phyloP scores from a whole-genome alignment of 2,329 filamentous ascomycete species.

The Alternaria panax region DNA sequence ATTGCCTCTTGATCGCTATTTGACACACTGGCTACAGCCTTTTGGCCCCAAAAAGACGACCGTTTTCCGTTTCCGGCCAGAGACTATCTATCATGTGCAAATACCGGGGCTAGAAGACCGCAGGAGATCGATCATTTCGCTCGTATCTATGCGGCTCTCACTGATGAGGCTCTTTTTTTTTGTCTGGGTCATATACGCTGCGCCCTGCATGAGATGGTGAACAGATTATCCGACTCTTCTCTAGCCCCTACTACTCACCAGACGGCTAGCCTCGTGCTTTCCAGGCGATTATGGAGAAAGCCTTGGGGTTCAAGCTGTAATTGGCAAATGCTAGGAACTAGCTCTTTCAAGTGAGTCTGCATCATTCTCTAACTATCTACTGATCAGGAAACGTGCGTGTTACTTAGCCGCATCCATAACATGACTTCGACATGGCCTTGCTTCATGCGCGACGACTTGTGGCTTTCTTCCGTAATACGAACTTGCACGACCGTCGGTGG shows the following conservation, averaged over 20 bases:
- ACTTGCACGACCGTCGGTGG: not conserved
- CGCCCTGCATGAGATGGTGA: slow-evolving; percentile 2
- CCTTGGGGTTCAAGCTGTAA: not conserved
- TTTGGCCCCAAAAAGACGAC: not conserved
- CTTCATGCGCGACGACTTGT: not conserved
- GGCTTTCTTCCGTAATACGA: not conserved
- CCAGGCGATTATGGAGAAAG: not conserved
- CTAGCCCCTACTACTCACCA: not conserved
- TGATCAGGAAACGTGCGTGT: not conserved
- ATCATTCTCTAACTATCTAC: not conserved
- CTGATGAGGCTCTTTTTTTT: not conserved
- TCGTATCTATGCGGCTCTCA: not conserved
- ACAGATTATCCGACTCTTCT: not conserved
- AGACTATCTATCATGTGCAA: not conserved
- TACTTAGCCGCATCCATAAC: not conserved
- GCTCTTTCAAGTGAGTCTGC: not conserved
- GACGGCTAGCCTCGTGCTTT: not conserved
- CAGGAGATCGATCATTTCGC: not conserved
- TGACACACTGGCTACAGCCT: not conserved
- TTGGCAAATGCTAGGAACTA: not conserved
- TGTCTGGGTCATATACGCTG: not conserved
- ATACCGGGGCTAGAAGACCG: not conserved
- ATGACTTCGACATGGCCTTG: not conserved
- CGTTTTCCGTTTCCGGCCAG: slow-evolving; percentile 1
- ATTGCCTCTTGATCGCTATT: not conserved